Conservation (phyloP, 305 asterid genomes). For the Lippia alba region DNA sequence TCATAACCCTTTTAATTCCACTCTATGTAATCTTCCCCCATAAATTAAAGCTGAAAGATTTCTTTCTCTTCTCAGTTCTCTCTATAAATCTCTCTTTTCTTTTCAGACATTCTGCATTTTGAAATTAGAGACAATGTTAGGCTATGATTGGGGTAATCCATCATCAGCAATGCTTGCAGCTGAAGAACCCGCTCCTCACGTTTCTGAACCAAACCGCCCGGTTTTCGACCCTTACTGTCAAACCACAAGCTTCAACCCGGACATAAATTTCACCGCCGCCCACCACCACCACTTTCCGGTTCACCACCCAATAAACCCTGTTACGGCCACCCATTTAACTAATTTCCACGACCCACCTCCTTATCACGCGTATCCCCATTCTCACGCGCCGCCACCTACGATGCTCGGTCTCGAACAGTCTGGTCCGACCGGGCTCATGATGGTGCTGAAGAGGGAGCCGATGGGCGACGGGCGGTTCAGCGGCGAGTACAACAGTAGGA, state of each 20-base stretch:
- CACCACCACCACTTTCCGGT: slow-evolving; percentile 42
- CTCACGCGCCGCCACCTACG: slow-evolving; percentile 45
- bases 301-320: slow-evolving; percentile 32
- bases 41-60: slow-evolving; percentile 65
- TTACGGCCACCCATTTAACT: slow-evolving; percentile 35
- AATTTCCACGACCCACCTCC: slow-evolving; percentile 56
- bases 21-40: slow-evolving; percentile 52
- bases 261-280: slow-evolving; percentile 44
- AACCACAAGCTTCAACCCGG: slow-evolving; percentile 42
- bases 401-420: slow-evolving; percentile 64
- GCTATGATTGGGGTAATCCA: slow-evolving; percentile 86
- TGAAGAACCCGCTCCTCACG: slow-evolving; percentile 51
- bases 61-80: slow-evolving; percentile 28
- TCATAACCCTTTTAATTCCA: slow-evolving; percentile 55
- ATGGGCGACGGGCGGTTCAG: slow-evolving; percentile 42
- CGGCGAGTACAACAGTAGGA: slow-evolving; percentile 53
- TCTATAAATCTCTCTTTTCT: slow-evolving; percentile 43
- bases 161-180: slow-evolving; percentile 65
- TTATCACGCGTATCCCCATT: slow-evolving; percentile 38
- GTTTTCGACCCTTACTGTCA: slow-evolving; percentile 65
- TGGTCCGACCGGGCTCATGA: slow-evolving; percentile 54
- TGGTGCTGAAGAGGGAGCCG: slow-evolving; percentile 85
- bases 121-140: slow-evolving; percentile 59
- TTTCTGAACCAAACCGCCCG: slow-evolving; percentile 57
- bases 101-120: slow-evolving; percentile 44